A percentile compares a stretch with the other conserved stretches of the same genome.
Conservation (phyloP, 441 rosid genomes). For the Gossypium aridum region DNA sequence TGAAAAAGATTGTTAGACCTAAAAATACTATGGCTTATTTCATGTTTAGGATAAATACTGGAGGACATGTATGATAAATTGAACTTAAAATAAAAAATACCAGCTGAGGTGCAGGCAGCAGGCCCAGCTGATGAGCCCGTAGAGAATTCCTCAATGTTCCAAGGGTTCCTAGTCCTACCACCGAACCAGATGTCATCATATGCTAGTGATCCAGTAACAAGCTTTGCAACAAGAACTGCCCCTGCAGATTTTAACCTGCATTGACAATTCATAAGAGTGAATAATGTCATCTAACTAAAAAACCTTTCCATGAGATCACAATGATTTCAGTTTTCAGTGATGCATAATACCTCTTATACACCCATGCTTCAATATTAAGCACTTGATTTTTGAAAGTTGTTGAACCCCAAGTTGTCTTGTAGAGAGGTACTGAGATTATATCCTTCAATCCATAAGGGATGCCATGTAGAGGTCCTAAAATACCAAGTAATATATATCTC, state of each 20-base stretch:
- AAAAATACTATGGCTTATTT: neutral
- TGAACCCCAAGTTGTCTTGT: slow-evolving; percentile 92
- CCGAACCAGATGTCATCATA: slow-evolving; percentile 93
- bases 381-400: slow-evolving; percentile 62
- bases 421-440: slow-evolving; percentile 61
- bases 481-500: slow-evolving; percentile 6
- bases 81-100: slow-evolving; percentile 23
- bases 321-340: neutral
- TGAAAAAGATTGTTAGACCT: neutral
- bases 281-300: neutral
- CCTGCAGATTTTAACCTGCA: slow-evolving; percentile 63
- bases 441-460: slow-evolving; percentile 90
- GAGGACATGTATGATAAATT: neutral
- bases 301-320: neutral
- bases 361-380: slow-evolving; percentile 77
- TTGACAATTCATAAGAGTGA: neutral
- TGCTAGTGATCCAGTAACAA: slow-evolving; percentile 76
- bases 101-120: slow-evolving; percentile 86
- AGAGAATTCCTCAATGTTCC: slow-evolving; percentile 87
- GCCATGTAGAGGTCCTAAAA: slow-evolving; percentile 83
- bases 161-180: slow-evolving; percentile 86
- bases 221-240: slow-evolving; percentile 91
- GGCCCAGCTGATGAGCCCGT: slow-evolving; percentile 96
- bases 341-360: slow-evolving; percentile 55
- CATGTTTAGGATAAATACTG: neutral